These are phyloP conservation scores for Macroventuria anomochaeta DNA, from an alignment of 2,329 filamentous ascomycete species.

Conservation along the genomic window DNA sequence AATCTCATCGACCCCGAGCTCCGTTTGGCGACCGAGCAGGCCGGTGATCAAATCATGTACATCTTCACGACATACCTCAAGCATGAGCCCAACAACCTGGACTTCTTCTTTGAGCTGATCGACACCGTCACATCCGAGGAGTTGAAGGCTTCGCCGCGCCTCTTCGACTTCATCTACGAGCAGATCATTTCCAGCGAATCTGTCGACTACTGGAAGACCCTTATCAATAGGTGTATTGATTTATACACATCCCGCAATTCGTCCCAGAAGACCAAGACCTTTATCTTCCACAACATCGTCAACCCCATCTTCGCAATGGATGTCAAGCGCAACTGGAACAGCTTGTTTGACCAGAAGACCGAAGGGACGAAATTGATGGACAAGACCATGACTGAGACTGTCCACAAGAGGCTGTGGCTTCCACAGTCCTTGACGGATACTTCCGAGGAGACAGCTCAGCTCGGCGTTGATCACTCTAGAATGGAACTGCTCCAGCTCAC, in stretches of 20 bases:
- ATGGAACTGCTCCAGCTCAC: conserved; percentile 97
- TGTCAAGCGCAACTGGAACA: conserved; percentile 80
- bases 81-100: conserved; percentile 75
- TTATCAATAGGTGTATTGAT: conserved; percentile 86
- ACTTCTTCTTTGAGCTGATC: conserved; percentile 83
- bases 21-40: conserved; percentile 85
- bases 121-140: conserved; percentile 84
- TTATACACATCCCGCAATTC: conserved; percentile 80
- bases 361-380: conserved; percentile 79
- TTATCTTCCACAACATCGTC: conserved; percentile 87
- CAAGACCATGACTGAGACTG: conserved; percentile 82
- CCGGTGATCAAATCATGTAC: conserved; percentile 83
- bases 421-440: conserved; percentile 78
- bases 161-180: conserved; percentile 84
- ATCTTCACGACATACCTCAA: conserved; percentile 83
- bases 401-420: conserved; percentile 94
- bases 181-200: conserved; percentile 84
- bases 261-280: conserved; percentile 90
- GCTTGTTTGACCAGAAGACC: conserved; percentile 56
- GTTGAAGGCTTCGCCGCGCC: conserved; percentile 74
- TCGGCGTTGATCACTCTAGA: conserved; percentile 90
- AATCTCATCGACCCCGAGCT: conserved; percentile 74
- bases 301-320: conserved; percentile 98
- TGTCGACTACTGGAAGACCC: conserved; percentile 81
- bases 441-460: conserved; percentile 80